A percentile compares a stretch with the other conserved stretches of the same genome.
phyloP scores from a whole-genome alignment of 192 early-diverging fungal genomes.

The Lobosporangium transversale region DNA sequence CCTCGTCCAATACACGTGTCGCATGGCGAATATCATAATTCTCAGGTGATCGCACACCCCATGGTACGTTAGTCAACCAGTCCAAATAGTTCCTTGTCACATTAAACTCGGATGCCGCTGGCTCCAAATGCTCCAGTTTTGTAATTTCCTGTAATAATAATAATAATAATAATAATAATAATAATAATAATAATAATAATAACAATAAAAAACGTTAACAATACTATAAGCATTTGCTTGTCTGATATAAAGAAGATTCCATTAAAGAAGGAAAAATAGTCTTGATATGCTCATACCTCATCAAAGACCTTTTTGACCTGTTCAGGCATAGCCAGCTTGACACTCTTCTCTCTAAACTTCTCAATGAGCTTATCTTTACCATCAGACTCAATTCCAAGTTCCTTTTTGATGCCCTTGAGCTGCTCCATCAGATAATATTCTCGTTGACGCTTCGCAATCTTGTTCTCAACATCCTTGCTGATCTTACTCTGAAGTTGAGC shows the following conservation, averaged over 20 bases:
- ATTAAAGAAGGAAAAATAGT: not conserved
- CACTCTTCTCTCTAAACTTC: constrained; percentile 89
- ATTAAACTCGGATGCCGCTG: constrained; percentile 96
- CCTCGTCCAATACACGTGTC: constrained; percentile 91
- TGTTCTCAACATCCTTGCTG: constrained; percentile 96
- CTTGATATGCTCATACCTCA: constrained; percentile 70
- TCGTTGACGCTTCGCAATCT: constrained; percentile 96
- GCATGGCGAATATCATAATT: constrained; percentile 95
- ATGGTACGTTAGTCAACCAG: constrained; percentile 98
- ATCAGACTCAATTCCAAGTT: constrained; percentile 96
- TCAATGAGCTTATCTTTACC: constrained; percentile 98
- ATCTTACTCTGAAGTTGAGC: constrained; percentile 98
- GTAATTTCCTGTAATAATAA: constrained; percentile 75
- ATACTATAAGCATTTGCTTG: too few relatives aligned
- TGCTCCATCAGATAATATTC: constrained; percentile 99
- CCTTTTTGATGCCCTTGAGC: constrained; percentile 99
- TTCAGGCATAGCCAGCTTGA: constrained; percentile 88
- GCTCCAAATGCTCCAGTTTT: constrained; percentile 93
- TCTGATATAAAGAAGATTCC: too few relatives aligned
- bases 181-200: not conserved
- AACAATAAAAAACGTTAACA: not conserved
- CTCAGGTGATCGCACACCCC: constrained; percentile 90
- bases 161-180: not conserved
- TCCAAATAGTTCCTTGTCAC: constrained; percentile 99
- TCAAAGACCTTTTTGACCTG: constrained; percentile 96